Evolutionary conservation across 2,329 filamentous ascomycete genomes (phyloP).

Genomic region (Aspergillus sp.): DNA sequence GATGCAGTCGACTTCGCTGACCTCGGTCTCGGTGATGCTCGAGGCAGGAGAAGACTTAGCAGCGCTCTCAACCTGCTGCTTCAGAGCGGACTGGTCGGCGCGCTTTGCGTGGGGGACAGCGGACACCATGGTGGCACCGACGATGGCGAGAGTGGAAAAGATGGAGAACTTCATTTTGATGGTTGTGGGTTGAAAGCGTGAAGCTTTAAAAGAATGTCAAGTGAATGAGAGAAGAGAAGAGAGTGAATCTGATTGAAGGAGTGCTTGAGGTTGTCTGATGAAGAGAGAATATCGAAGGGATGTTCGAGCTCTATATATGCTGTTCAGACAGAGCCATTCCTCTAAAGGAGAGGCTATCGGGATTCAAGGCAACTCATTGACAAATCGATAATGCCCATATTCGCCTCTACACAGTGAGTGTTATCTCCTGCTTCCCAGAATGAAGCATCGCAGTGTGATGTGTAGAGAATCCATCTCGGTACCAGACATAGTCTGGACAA

Average conservation of each 20-base stretch:
- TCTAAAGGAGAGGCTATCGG: no score
- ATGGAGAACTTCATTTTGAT: constrained; percentile 23
- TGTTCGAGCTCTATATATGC: no score
- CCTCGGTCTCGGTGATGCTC: constrained; percentile 7
- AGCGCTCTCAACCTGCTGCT: constrained; percentile 10
- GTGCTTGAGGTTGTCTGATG: neutral
- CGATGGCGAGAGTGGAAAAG: constrained; percentile 25
- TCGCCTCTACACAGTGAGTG: no score
- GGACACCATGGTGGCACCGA: constrained; percentile 22
- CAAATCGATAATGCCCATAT: no score
- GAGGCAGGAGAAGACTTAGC: constrained; percentile 1
- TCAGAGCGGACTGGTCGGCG: constrained; percentile 5
- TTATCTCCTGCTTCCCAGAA: no score
- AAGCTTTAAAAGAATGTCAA: neutral
- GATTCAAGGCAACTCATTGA: no score
- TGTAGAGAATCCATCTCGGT: no score
- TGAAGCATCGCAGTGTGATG: no score
- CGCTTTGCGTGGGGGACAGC: constrained; percentile 14
- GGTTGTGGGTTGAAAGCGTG: neutral
- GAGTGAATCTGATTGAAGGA: no score
- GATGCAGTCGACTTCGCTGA: constrained; percentile 13
- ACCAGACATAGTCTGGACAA: neutral
- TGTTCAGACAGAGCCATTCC: no score
- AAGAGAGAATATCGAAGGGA: neutral
- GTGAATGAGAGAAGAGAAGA: no score